Conservation (phyloP, 2,329 filamentous ascomycete species). For the Aspergillus sp. region DNA sequence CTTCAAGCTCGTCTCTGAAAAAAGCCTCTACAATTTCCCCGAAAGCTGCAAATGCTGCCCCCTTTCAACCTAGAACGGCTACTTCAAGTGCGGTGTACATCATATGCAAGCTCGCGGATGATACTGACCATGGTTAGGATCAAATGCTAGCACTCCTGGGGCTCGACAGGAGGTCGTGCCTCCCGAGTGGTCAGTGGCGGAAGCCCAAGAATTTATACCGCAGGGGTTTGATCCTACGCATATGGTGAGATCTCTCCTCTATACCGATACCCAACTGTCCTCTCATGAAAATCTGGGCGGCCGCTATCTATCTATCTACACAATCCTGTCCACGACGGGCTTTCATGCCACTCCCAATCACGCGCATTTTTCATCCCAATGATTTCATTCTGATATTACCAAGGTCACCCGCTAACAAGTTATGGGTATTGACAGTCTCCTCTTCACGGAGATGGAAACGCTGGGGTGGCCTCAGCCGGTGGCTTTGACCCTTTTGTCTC, state of each 20-base stretch:
- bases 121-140: constrained; percentile 35
- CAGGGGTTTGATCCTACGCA: constrained; percentile 52
- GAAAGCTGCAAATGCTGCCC: constrained; percentile 83
- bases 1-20: constrained; percentile 46
- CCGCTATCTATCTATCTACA: neutral
- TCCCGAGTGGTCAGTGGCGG: constrained; percentile 46
- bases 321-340: neutral
- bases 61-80: constrained; percentile 46
- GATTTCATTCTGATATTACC: too few species aligned
- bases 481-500: constrained; percentile 67
- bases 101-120: neutral
- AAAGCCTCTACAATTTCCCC: constrained; percentile 76
- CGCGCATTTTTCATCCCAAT: neutral
- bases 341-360: neutral
- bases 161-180: constrained; percentile 41
- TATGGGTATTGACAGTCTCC: constrained; percentile 26
- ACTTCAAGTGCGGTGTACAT: constrained; percentile 37
- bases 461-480: constrained; percentile 49
- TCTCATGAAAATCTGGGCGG: neutral
- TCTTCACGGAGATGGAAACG: constrained; percentile 50
- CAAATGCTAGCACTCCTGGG: constrained; percentile 42
- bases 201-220: constrained; percentile 54
- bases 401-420: neutral
- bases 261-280: neutral
- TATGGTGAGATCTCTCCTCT: constrained; percentile 43